A percentile compares a stretch with the other conserved stretches of the same genome.
These are phyloP conservation scores for Trypanosoma rangeli DNA, from an alignment of 208 protist genomes.

Conservation along the genomic window DNA sequence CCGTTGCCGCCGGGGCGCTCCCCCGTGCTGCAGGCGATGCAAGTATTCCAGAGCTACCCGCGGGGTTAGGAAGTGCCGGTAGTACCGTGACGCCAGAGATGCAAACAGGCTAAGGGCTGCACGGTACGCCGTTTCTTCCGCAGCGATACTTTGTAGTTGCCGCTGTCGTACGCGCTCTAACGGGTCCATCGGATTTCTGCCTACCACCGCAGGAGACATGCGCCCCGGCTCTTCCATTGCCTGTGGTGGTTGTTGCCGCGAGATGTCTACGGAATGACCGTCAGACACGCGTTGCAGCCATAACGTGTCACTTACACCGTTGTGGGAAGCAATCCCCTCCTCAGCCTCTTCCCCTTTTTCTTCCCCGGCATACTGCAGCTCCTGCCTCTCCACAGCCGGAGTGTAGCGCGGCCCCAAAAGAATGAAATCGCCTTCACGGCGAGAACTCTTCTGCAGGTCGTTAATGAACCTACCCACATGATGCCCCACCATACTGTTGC, in stretches of 20 bases:
- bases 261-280: neutral
- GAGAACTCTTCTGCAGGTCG: neutral
- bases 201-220: neutral
- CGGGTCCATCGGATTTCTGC: neutral
- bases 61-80: slow-evolving; percentile 17
- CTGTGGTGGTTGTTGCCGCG: neutral
- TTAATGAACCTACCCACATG: neutral
- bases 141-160: slow-evolving; percentile 1
- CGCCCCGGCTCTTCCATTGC: neutral
- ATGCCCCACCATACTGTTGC: neutral
- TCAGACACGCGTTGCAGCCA: neutral
- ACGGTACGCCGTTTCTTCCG: slow-evolving; percentile 6
- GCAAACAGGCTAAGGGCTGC: slow-evolving; percentile 10
- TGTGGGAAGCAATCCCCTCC: neutral
- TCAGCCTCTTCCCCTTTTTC: neutral
- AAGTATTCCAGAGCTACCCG: slow-evolving; percentile 10
- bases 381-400: neutral
- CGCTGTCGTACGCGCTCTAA: neutral
- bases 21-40: neutral
- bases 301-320: neutral
- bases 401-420: neutral
- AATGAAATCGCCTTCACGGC: neutral
- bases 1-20: neutral
- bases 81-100: slow-evolving; percentile 16
- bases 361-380: neutral